These are phyloP conservation scores for Ustilago cynodontis DNA, from an alignment of 1,284 basidiomycete species.

Conservation along the genomic window DNA sequence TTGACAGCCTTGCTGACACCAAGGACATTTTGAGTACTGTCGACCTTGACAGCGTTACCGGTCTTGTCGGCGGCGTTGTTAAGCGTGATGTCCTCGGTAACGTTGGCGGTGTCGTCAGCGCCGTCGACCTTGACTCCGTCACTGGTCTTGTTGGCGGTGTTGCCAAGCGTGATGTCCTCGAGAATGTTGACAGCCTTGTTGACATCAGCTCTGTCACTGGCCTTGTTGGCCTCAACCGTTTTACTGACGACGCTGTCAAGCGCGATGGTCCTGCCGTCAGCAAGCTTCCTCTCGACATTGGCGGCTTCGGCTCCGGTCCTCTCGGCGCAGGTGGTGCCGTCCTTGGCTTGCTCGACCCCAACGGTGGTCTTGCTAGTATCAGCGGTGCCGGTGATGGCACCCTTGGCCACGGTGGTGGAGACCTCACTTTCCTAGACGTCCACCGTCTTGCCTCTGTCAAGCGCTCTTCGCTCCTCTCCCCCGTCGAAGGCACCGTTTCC, in stretches of 20 bases:
- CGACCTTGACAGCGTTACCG: not conserved
- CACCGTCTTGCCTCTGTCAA: slow-evolving; percentile 8
- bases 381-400: not conserved
- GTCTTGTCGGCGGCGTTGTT: slow-evolving; percentile 1
- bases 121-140: not conserved
- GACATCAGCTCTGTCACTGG: not conserved
- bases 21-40: not conserved
- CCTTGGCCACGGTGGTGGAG: slow-evolving; percentile 1
- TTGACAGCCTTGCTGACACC: not conserved
- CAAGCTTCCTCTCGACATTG: not conserved
- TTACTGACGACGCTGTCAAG: not conserved
- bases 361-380: not conserved
- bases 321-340: not conserved
- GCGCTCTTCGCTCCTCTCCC: slow-evolving; percentile 15
- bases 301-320: not conserved
- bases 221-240: not conserved
- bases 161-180: not conserved
- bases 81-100: not conserved
- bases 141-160: not conserved
- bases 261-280: not conserved
- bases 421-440: slow-evolving; percentile 11
- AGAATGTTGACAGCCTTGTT: not conserved
- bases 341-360: not conserved
- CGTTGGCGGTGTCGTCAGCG: not conserved
- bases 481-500: slow-evolving; percentile 9